These are phyloP conservation scores for Mycena amicta DNA, from an alignment of 768 basidiomycete species.

Conservation along the genomic window DNA sequence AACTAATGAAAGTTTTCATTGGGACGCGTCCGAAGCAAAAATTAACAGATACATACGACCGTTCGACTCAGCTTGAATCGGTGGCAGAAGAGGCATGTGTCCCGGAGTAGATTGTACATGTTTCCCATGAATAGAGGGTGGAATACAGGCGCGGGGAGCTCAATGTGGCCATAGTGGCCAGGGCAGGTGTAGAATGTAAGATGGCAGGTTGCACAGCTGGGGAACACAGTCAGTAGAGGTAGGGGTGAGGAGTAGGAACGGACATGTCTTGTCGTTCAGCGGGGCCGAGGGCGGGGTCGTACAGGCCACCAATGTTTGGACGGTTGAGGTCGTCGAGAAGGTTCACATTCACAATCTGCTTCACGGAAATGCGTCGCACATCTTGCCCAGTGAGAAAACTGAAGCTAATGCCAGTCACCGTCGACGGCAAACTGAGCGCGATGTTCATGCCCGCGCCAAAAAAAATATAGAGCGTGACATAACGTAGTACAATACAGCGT, in stretches of 20 bases:
- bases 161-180: constrained; percentile 98
- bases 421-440: constrained; percentile 83
- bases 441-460: constrained; percentile 71
- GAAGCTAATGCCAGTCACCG: constrained; percentile 84
- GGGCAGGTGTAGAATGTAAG: constrained; percentile 94
- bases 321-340: constrained; percentile 92
- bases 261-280: constrained; percentile 89
- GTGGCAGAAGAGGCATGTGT: constrained; percentile 93
- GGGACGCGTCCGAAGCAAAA: not conserved
- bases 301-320: constrained; percentile 90
- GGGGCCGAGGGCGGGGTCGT: constrained; percentile 94
- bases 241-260: constrained; percentile 35
- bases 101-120: constrained; percentile 84
- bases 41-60: constrained; percentile 53
- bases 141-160: constrained; percentile 92
- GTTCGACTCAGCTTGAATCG: constrained; percentile 78
- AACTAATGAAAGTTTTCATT: constrained; percentile 46
- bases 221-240: constrained; percentile 15
- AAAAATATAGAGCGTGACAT: too few species aligned
- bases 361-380: constrained; percentile 92
- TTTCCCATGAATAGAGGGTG: constrained; percentile 96
- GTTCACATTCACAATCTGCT: constrained; percentile 91
- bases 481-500: constrained; percentile 13
- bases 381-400: constrained; percentile 90
- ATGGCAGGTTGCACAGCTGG: constrained; percentile 90